Percentiles rank a stretch among this genome's conserved stretches.
These are phyloP conservation scores for Microdochium trichocladiopsis DNA, from an alignment of 2,329 filamentous ascomycete genomes.

Conservation along the genomic window DNA sequence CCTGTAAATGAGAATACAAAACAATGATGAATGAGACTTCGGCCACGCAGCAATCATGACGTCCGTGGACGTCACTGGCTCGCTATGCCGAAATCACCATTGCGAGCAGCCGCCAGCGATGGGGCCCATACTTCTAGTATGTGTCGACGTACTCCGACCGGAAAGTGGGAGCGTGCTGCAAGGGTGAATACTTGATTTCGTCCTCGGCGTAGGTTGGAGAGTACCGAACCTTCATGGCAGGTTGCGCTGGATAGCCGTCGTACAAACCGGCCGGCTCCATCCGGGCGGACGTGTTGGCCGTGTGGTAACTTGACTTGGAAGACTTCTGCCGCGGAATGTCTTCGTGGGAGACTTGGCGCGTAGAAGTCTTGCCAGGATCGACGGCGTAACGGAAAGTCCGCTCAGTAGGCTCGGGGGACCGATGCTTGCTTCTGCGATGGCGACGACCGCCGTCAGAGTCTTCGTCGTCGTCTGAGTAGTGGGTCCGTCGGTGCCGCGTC, in stretches of 20 bases:
- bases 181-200: constrained; percentile 11
- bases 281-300: constrained; percentile 12
- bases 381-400: background rate
- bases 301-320: constrained; percentile 5
- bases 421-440: constrained; percentile 12
- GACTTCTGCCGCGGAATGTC: background rate
- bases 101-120: background rate
- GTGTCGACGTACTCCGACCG: constrained; percentile 6
- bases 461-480: constrained; percentile 14
- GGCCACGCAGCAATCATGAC: background rate
- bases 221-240: constrained; percentile 10
- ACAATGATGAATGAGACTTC: background rate
- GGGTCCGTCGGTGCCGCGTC: constrained; percentile 7
- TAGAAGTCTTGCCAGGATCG: constrained; percentile 1
- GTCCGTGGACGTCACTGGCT: too few species aligned
- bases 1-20: constrained; percentile 2
- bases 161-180: constrained; percentile 5
- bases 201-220: constrained; percentile 2
- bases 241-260: constrained; percentile 10
- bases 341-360: constrained; percentile 1
- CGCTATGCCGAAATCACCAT: too few species aligned
- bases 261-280: constrained; percentile 6
- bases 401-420: constrained; percentile 13
- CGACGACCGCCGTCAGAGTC: constrained; percentile 9
- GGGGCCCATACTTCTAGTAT: constrained; percentile 1